Percentiles rank a stretch among this genome's conserved stretches.
phyloP scores from a whole-genome alignment of 495 filamentous ascomycete species.

The Daldinia bambusicola region DNA sequence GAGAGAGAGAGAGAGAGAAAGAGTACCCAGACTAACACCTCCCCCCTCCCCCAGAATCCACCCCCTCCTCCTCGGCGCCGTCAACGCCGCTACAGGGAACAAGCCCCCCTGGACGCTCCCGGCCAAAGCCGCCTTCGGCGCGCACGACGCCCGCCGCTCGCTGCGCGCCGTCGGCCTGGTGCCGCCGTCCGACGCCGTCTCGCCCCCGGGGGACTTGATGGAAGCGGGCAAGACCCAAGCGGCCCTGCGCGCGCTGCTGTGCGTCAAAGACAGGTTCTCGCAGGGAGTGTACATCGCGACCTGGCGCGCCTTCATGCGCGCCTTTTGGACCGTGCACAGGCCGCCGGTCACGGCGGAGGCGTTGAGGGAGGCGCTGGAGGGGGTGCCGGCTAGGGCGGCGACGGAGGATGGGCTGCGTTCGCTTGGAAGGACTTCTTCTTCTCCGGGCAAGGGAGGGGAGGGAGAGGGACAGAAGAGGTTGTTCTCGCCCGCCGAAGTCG shows the following conservation, averaged over 20 bases:
- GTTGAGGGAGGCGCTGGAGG: conserved; percentile 44
- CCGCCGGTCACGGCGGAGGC: conserved; percentile 49
- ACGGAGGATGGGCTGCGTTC: no score
- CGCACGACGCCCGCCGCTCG: conserved; percentile 66
- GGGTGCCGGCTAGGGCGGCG: conserved; percentile 16
- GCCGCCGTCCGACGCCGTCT: conserved; percentile 43
- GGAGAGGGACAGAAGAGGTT: conserved; percentile 34
- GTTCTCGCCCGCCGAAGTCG: conserved; percentile 52
- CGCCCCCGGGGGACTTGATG: conserved; percentile 54
- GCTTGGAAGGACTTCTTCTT: no score
- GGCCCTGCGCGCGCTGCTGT: conserved; percentile 72
- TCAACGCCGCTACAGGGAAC: conserved; percentile 75
- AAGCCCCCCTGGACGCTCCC: conserved; percentile 77
- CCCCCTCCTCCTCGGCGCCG: conserved; percentile 78
- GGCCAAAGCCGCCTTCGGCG: conserved; percentile 68
- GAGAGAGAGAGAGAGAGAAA: no score
- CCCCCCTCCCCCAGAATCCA: conserved; percentile 60
- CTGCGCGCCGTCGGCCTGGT: conserved; percentile 62
- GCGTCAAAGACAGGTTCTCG: conserved; percentile 64
- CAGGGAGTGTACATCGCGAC: conserved; percentile 45
- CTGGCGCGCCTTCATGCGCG: conserved; percentile 50
- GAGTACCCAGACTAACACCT: no score
- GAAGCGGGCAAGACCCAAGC: conserved; percentile 50
- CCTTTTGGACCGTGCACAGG: conserved; percentile 50
- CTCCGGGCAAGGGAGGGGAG: conserved; percentile 31